These are phyloP conservation scores for Leptodermis oblonga DNA, from an alignment of 257 asterid genomes.

Conservation along the genomic window DNA sequence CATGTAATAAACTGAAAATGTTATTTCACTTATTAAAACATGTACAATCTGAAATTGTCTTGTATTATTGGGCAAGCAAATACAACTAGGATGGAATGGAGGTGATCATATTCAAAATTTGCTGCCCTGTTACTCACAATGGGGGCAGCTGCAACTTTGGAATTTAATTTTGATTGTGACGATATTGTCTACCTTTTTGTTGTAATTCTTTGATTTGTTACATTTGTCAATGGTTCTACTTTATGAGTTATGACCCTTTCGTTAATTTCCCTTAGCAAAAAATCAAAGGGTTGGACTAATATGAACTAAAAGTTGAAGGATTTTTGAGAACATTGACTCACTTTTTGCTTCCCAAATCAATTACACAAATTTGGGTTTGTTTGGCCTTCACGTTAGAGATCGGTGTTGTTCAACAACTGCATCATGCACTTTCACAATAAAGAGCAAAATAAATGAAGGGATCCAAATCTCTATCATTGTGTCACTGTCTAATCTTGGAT, in stretches of 20 bases:
- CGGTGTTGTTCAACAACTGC: neutral
- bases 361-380: neutral
- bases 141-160: neutral
- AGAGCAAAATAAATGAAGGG: no score
- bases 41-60: neutral
- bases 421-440: no score
- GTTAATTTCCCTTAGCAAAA: neutral
- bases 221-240: neutral
- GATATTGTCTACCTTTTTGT: neutral
- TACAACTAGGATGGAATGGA: neutral
- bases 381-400: neutral
- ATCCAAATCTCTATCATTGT: no score
- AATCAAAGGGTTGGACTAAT: neutral
- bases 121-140: slow-evolving; percentile 1
- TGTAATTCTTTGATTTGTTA: neutral
- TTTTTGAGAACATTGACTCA: neutral
- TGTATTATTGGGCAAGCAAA: neutral
- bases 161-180: neutral
- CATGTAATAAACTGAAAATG: no score
- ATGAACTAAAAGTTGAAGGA: neutral
- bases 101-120: slow-evolving; percentile 6
- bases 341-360: neutral
- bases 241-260: no score
- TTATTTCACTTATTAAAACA: neutral
- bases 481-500: no score